Conservation (phyloP, 208 protist genomes). For the Zelonia costaricensis region DNA sequence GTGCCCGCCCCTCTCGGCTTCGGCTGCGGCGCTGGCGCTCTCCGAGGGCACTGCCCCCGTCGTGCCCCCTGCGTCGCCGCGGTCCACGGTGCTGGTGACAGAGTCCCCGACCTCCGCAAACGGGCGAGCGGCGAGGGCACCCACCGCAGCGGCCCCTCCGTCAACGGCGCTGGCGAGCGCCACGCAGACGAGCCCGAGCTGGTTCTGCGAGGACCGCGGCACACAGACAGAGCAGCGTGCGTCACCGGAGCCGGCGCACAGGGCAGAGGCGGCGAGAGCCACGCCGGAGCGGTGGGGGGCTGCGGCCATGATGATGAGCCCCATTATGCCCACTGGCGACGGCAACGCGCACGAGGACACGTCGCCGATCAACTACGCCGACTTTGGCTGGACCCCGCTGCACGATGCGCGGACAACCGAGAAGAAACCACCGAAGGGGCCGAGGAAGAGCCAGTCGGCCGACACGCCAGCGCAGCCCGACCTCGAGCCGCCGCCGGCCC, state of each 20-base stretch:
- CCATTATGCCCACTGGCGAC: conserved; percentile 13
- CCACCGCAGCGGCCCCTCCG: not conserved
- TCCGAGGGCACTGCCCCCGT: no score
- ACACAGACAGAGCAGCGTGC: conserved; percentile 25
- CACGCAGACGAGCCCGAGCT: conserved; percentile 16
- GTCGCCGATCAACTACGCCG: not conserved
- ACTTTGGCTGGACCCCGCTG: conserved; percentile 19
- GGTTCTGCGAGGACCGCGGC: conserved; percentile 24
- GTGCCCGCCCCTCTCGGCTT: not conserved
- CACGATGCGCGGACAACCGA: not conserved
- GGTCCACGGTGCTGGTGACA: no score
- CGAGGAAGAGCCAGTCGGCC: no score
- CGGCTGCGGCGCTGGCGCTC: no score
- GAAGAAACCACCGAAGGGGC: not conserved
- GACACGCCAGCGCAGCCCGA: not conserved
- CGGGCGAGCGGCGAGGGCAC: no score
- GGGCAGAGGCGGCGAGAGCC: not conserved
- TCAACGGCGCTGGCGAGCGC: no score
- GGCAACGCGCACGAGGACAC: conserved; percentile 1
- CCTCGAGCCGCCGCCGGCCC: not conserved
- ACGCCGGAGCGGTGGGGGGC: conserved; percentile 5
- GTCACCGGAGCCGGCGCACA: not conserved
- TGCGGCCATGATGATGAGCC: conserved; percentile 14
- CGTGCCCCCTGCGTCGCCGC: no score
- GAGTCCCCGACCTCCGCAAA: not conserved